Evolutionary conservation across 2,329 filamentous ascomycete genomes (phyloP).

Genomic region (Dactylellina haptotyla): DNA sequence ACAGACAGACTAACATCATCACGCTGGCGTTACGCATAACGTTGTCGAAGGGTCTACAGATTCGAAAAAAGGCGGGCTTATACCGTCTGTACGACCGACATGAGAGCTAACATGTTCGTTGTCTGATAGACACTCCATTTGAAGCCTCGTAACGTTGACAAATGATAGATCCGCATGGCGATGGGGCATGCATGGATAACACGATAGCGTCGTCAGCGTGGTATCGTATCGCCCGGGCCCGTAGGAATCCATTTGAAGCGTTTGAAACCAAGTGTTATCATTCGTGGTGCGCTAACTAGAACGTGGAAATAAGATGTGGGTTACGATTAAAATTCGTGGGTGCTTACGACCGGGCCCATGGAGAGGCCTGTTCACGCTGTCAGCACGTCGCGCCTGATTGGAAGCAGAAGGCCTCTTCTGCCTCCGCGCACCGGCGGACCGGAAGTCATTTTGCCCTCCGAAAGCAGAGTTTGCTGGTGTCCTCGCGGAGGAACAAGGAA

Average conservation of each 20-base stretch:
- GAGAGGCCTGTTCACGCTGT: constrained; percentile 29
- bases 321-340: constrained; percentile 16
- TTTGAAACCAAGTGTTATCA: constrained; percentile 6
- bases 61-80: too few relatives aligned
- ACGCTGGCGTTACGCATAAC: constrained; percentile 13
- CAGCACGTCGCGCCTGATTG: constrained; percentile 29
- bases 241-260: neutral
- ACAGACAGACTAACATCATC: constrained; percentile 1
- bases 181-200: neutral
- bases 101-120: too few relatives aligned
- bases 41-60: neutral
- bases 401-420: too few relatives aligned
- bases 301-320: constrained; percentile 22
- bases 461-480: neutral
- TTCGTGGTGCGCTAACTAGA: neutral
- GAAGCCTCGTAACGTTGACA: neutral
- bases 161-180: constrained; percentile 20
- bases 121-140: neutral
- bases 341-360: constrained; percentile 17
- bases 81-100: too few relatives aligned
- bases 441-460: constrained; percentile 40
- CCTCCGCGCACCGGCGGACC: constrained; percentile 20
- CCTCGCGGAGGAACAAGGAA: constrained; percentile 22
- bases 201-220: constrained; percentile 25
- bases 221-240: too few relatives aligned